These are phyloP conservation scores for Aphanocladium album DNA, from an alignment of 2,329 filamentous ascomycete genomes.

Conservation along the genomic window DNA sequence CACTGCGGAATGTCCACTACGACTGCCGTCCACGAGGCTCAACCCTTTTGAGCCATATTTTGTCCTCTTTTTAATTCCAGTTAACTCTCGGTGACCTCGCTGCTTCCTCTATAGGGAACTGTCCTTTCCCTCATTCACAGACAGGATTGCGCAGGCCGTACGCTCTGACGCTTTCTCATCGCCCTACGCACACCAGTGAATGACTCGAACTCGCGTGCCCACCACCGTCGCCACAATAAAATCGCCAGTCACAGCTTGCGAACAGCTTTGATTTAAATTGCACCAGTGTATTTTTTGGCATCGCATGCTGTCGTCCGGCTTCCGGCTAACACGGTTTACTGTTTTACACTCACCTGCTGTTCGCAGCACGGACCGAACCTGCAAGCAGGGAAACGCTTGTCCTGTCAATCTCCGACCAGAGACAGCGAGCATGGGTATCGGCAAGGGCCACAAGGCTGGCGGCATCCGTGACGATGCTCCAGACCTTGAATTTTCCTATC, in stretches of 20 bases:
- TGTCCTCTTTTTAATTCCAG: neutral
- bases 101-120: neutral
- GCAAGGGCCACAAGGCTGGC: constrained; percentile 9
- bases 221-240: constrained; percentile 5
- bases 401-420: neutral
- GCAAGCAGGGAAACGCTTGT: neutral
- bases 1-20: neutral
- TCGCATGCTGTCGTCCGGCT: neutral
- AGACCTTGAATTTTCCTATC: constrained; percentile 25
- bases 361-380: neutral
- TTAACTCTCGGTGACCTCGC: neutral
- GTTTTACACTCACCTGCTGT: neutral
- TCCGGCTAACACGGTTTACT: too few relatives aligned
- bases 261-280: neutral
- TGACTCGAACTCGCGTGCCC: constrained; percentile 3
- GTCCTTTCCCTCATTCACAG: too few relatives aligned
- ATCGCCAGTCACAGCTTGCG: neutral
- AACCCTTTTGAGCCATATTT: neutral
- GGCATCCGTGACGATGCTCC: constrained; percentile 14
- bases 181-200: neutral
- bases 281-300: neutral
- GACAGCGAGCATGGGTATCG: constrained; percentile 1
- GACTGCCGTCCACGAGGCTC: neutral
- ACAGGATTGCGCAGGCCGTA: neutral
- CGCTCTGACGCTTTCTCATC: neutral